Evolutionary conservation across 495 filamentous ascomycete genomes (phyloP).

Genomic region (Schizothecium vesticola): DNA sequence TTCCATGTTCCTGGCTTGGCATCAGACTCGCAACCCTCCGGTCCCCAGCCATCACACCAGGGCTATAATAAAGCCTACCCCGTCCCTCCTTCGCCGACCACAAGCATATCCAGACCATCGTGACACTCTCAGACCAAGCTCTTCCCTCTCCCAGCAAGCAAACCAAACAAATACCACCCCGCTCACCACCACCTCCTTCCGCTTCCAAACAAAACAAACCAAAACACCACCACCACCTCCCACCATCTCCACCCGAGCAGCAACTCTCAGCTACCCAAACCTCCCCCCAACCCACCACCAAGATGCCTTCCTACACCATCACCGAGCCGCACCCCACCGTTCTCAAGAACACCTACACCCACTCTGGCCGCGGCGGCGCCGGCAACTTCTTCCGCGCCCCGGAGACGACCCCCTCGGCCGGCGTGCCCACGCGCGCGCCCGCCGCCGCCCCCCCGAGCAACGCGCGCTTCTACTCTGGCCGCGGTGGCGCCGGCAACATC

Average conservation of each 20-base stretch:
- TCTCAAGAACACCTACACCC: constrained; percentile 55
- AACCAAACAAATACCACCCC: neutral
- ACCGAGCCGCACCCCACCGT: constrained; percentile 77
- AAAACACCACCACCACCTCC: neutral
- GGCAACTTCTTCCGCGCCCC: constrained; percentile 78
- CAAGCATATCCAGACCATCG: neutral
- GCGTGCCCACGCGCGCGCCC: constrained; percentile 29
- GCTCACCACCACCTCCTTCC: neutral
- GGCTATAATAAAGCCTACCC: neutral
- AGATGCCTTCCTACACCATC: constrained; percentile 56
- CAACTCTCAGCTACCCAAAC: constrained; percentile 16
- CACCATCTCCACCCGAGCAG: constrained; percentile 5
- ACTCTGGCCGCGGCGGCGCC: constrained; percentile 80
- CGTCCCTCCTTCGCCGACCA: neutral
- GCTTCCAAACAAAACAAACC: neutral
- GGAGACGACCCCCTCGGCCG: constrained; percentile 47
- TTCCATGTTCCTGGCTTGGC: neutral
- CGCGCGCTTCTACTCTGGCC: constrained; percentile 67
- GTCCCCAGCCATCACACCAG: neutral
- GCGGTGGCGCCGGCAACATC: constrained; percentile 88
- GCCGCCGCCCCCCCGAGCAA: constrained; percentile 24
- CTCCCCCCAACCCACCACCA: constrained; percentile 4
- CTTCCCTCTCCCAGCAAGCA: neutral
- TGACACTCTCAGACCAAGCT: neutral
- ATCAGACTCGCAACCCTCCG: neutral